Evolutionary conservation across 2,329 filamentous ascomycete genomes (phyloP), one percentile per base, ranked within the genome.

Genomic region (Exophiala dermatitidis): DNA sequence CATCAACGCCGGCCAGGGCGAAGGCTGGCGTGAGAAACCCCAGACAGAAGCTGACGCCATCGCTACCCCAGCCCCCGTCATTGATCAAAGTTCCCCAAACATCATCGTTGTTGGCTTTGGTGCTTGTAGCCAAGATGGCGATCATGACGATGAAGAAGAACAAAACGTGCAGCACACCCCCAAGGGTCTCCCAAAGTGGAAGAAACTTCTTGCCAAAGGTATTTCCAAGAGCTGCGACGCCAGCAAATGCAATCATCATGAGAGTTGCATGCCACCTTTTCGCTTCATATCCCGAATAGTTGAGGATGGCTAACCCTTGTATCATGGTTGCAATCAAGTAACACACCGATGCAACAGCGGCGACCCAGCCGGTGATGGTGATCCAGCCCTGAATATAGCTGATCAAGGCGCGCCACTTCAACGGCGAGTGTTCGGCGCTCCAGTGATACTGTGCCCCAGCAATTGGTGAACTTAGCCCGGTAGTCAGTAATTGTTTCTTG

Each of bases 31-130:
- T 65, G 5, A 67, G 53, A 49, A 67, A 62, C 6, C 71, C 75
- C 12, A 75, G 67, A 63, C 71, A 71, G 54, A 74, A 78, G 1
- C 74, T 72, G 5, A 77, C 43, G 0, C 69, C 74, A 32, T 73
- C 64, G 0, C 66, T 69, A 4, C 64, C 58, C 74, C 74, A 79
- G 0, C 65, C 70, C 1, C 74, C 72, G 0, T 68, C 65, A 48
- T 77, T 77, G n/a, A 66, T 58, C 37, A 75, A 75, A 0, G 66
- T 68, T 0, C 62, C 66, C 52, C 78, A 78, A 1, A 79, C 71
- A n/a, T 69, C 67, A 0, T 63, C 54, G 4, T 67, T 52, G 37
- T 63, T 60, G 44, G 66, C 64, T 50, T 68, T 65, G 10, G 67
- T 64, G 10, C 63, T 60, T 5, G 70, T 61, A 44, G 67, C 60